A percentile compares a stretch with the other conserved stretches of the same genome.
These are phyloP conservation scores for Amyloporia xantha DNA, from an alignment of 768 basidiomycete genomes.

Conservation along the genomic window DNA sequence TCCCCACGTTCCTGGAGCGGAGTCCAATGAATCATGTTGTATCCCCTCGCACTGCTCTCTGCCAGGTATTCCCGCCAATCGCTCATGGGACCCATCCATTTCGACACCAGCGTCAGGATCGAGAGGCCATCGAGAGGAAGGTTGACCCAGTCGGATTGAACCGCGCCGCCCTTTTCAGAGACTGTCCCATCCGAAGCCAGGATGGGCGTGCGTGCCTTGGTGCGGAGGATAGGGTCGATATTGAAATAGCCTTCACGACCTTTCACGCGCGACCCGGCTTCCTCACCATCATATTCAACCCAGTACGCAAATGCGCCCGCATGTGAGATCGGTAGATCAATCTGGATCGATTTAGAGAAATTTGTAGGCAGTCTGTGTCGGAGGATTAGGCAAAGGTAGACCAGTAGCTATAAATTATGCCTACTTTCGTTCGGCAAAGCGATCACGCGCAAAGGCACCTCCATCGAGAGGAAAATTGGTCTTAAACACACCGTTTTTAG, in stretches of 20 bases:
- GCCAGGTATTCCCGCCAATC: constrained; percentile 77
- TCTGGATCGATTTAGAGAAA: constrained; percentile 85
- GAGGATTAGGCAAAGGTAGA: not conserved
- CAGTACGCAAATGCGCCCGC: constrained; percentile 95
- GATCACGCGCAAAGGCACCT: constrained; percentile 71
- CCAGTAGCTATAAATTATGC: constrained; percentile 22
- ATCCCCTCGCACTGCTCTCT: constrained; percentile 83
- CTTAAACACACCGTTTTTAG: constrained; percentile 86
- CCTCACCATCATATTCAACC: constrained; percentile 79
- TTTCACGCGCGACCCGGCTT: constrained; percentile 54
- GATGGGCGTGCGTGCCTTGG: constrained; percentile 68
- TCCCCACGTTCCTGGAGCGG: constrained; percentile 89
- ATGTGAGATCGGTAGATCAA: constrained; percentile 94
- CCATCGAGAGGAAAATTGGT: constrained; percentile 97
- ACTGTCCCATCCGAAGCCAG: constrained; percentile 50
- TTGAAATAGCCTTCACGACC: constrained; percentile 94
- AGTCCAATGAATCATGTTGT: constrained; percentile 98
- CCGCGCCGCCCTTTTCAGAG: constrained; percentile 41
- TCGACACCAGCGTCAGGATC: constrained; percentile 87
- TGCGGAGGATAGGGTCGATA: constrained; percentile 82
- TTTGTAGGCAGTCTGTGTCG: constrained; percentile 66
- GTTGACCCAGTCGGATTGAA: constrained; percentile 49
- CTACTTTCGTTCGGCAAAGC: constrained; percentile 70
- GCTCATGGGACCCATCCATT: constrained; percentile 90
- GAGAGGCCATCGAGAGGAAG: constrained; percentile 84